Base-by-base conservation (phyloP, 257 asterid species). In the Plantago major region DNA sequence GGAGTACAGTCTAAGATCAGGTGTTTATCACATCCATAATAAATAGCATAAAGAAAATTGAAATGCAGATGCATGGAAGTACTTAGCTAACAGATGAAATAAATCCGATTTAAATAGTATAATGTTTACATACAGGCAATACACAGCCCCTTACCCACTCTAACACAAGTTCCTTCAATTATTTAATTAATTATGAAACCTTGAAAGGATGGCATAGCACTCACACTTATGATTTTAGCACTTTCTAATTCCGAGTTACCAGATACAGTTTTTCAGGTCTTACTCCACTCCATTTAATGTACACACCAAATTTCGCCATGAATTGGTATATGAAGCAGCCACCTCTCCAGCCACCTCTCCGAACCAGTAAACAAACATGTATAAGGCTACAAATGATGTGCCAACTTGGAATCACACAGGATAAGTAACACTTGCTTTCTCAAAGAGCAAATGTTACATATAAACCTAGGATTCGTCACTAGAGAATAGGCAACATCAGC, bases 11-110 rank as follows among this genome's bases (percentile, higher is more conserved):
- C 59, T 44, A 28, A 33, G 56, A 18, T 51, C 26, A 30, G 46
- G 38, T 55, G 37, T 67, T 59, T 67, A 60, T 16, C 55, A 42
- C 60, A 49, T 70, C 64, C 38, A 46, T 60, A 13, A 54, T 55
- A 33, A 42, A 37, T 48, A 45, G 46, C 60, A 63, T 8, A 30
- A 51, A 38, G 33, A 38, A 40, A 56, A 65, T 42, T 45, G 55
- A 44, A 4, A 7, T 49, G 11, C 30, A 49, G 40, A 7, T 33
- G 40, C 40, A 7, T 33, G 8, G 40, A 33, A 33, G 40, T 33
- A 33, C 40, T 33, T 7, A 4, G 40, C 40, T 33, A 33, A 33
- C 40, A 33, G 26, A 33, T 7, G 40, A 33, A 7, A 33, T 33
- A 33, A 33, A 33, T 33, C 40, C 8, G 40, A 33, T 33, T 33